Evolutionary conservation across 805 yeast species (phyloP), one percentile per base, ranked within the genome.

Genomic region (Priceomyces fermenticarens): DNA sequence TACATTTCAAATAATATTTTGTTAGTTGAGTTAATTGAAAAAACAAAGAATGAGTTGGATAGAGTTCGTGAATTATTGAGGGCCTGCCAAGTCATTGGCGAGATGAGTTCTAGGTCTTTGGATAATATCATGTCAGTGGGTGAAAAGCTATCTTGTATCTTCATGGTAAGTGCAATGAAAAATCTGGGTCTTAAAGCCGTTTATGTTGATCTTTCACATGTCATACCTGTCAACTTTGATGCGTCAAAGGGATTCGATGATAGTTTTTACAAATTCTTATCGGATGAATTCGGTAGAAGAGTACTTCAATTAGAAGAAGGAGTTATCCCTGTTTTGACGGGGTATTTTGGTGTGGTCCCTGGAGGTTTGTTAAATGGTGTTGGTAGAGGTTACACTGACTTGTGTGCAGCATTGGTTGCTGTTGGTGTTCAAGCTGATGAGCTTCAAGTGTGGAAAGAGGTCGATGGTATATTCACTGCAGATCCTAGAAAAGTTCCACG

Each of bases 381-480:
- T 42, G 99, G 99, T 34, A 81, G 99, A 58, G 99, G 99, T 30
- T 93, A 93, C 65, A 93, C 99, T 8, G 99, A 93, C 62, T 71
- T 93, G 53, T 93, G 99, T 72, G 99, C 99, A 13, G 99, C 98
- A 1, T 74, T 93, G 56, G 78, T 89, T 30, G 97, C 99, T 0
- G 98, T 93, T 23, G 99, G 97, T 1, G 65, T 85, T 37, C 79
- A 75, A 47, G 97, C 98, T 4, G 95, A 88, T 34, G 99, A 93
- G 65, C 73, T 93, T 47, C 99, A 93, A 68, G 88, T 93, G 37
- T 93, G 99, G 99, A 93, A 93, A 56, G 99, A 93, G 70, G 99
- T 93, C 39, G 99, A 93, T 61, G 99, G 99, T 54, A 93, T 93
- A 30, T 93, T 93, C 71, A 90, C 98, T 0, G 99, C 99, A 2